These are phyloP conservation scores for Colletotrichum plurivorum DNA, from an alignment of 2,329 filamentous ascomycete species.

Conservation along the genomic window DNA sequence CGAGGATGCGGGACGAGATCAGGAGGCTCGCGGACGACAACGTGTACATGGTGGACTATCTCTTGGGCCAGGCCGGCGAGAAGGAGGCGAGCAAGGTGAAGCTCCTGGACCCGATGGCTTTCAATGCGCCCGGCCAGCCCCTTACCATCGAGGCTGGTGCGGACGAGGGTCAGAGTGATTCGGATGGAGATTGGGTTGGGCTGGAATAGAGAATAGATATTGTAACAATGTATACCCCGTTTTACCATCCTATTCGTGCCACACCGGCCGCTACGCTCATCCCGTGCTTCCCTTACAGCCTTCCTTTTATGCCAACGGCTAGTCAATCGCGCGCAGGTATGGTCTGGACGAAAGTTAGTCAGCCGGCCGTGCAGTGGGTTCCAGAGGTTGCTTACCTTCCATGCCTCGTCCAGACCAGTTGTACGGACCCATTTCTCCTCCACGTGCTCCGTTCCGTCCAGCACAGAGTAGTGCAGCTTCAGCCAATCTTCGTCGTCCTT, in stretches of 20 bases:
- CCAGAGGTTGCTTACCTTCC: constrained; percentile 58
- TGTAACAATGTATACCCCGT: constrained; percentile 41
- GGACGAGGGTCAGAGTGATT: constrained; percentile 52
- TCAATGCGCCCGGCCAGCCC: constrained; percentile 32
- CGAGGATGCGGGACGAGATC: constrained; percentile 85
- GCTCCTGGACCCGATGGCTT: constrained; percentile 43
- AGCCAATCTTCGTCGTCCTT: constrained; percentile 72
- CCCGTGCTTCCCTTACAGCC: not conserved
- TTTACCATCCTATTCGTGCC: constrained; percentile 6
- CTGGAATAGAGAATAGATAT: constrained; percentile 63
- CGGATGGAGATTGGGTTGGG: constrained; percentile 62
- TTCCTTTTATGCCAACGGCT: not conserved
- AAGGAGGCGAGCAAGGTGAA: constrained; percentile 42
- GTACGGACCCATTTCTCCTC: constrained; percentile 70
- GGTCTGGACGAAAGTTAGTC: constrained; percentile 5
- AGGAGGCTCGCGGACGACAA: constrained; percentile 89
- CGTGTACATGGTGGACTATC: constrained; percentile 88
- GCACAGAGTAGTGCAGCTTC: constrained; percentile 71
- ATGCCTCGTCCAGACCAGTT: constrained; percentile 76
- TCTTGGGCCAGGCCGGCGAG: constrained; percentile 67
- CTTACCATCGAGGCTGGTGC: constrained; percentile 27
- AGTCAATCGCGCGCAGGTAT: constrained; percentile 35
- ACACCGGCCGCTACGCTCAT: no score
- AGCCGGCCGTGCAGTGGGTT: no score
- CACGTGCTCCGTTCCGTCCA: constrained; percentile 70